These are phyloP conservation scores for Phytophthora capsici DNA, from an alignment of 352 stramenopile genomes.

Conservation along the genomic window DNA sequence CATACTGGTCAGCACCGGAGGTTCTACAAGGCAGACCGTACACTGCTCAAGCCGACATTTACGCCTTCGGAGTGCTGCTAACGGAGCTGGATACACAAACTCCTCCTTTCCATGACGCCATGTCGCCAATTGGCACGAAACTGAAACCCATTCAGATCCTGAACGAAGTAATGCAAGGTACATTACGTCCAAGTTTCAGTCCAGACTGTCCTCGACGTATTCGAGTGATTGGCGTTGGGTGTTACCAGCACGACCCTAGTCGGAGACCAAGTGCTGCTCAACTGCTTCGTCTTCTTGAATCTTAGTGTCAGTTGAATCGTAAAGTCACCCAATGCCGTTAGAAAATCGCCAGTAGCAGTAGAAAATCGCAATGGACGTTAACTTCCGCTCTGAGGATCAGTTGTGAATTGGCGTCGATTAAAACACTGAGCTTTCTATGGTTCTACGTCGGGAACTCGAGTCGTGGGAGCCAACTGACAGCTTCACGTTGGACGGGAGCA, in stretches of 20 bases:
- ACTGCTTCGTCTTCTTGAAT: constrained; percentile 45
- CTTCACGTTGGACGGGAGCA: constrained; percentile 35
- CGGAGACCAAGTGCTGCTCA: constrained; percentile 39
- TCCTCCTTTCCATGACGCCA: constrained; percentile 37
- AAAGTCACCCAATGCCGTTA: constrained; percentile 1
- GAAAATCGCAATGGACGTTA: neutral
- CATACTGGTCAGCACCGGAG: constrained; percentile 47
- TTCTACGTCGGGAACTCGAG: constrained; percentile 10
- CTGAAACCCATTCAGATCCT: constrained; percentile 51
- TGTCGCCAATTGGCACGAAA: constrained; percentile 29
- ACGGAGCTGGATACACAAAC: constrained; percentile 39
- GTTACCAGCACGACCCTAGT: constrained; percentile 49
- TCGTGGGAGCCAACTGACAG: constrained; percentile 19
- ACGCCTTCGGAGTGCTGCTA: constrained; percentile 48
- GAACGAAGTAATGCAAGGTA: constrained; percentile 54
- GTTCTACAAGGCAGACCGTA: constrained; percentile 33
- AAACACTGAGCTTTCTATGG: neutral
- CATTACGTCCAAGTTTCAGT: constrained; percentile 51
- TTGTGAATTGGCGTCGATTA: constrained; percentile 9
- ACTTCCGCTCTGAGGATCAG: neutral
- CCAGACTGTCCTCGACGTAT: constrained; percentile 47
- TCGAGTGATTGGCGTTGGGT: constrained; percentile 44
- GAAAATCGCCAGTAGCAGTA: constrained; percentile 2
- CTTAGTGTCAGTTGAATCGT: constrained; percentile 2
- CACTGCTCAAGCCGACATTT: constrained; percentile 43